These are phyloP conservation scores for Aegilops umbellulata DNA, from an alignment of 176 grass and related monocot species.

Conservation along the genomic window DNA sequence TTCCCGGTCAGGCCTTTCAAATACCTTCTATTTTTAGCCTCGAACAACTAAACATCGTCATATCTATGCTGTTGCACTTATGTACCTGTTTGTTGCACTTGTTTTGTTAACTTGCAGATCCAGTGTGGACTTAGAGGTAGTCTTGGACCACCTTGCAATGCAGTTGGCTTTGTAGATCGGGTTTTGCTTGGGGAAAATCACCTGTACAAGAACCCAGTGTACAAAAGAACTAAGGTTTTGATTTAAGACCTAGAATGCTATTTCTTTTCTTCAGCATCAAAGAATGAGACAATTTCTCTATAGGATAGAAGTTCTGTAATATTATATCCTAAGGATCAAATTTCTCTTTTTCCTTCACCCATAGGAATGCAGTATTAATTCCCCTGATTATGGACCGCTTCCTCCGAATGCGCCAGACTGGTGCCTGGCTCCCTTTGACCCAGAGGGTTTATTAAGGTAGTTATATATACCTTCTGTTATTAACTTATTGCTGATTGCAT, in stretches of 20 bases:
- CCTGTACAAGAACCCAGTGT: conserved; percentile 78
- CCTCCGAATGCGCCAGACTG: conserved; percentile 77
- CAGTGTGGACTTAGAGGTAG: conserved; percentile 80
- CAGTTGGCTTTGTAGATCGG: conserved; percentile 78
- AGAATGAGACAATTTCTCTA: neutral
- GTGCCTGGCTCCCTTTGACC: conserved; percentile 94
- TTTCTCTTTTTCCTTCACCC: conserved; percentile 16
- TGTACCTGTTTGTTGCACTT: neutral
- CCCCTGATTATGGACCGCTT: conserved; percentile 88
- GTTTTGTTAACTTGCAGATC: conserved; percentile 50
- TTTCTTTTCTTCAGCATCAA: neutral
- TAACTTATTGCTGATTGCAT: neutral
- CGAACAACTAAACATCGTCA: neutral
- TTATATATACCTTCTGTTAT: neutral
- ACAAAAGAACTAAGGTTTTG: conserved; percentile 94
- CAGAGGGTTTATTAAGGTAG: conserved; percentile 92
- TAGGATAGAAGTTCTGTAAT: neutral
- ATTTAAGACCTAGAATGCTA: neutral
- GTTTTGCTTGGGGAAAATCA: conserved; percentile 79
- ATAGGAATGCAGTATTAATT: conserved; percentile 93
- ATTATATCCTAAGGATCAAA: neutral
- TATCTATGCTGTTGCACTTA: neutral
- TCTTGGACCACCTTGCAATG: conserved; percentile 91
- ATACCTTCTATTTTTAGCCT: neutral
- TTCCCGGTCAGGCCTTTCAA: neutral